These are phyloP conservation scores for Saraca asoca DNA, from an alignment of 331 rosid genomes.

Conservation along the genomic window DNA sequence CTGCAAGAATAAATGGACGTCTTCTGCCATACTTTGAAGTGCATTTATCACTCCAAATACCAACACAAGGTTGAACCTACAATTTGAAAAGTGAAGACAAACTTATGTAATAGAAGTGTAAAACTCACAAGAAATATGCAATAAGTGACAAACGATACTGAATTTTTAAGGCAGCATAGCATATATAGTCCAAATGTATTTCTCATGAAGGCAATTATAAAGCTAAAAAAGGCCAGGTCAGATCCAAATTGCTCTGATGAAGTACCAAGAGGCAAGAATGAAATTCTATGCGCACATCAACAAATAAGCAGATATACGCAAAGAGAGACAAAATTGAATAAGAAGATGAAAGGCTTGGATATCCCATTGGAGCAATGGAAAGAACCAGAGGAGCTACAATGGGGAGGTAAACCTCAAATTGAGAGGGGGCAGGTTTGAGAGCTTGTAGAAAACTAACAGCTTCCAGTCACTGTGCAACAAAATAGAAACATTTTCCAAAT, in stretches of 20 bases:
- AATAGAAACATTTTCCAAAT: too few relatives aligned
- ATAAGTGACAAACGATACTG: slow-evolving; percentile 17
- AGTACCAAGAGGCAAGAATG: slow-evolving; percentile 1
- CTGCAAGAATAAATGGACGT: slow-evolving; percentile 95
- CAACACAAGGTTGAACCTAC: slow-evolving; percentile 96
- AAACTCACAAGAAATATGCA: slow-evolving; percentile 4
- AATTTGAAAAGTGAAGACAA: slow-evolving; percentile 11
- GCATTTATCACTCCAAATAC: slow-evolving; percentile 98
- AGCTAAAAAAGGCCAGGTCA: background rate
- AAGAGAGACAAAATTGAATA: background rate
- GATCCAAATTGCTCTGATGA: background rate
- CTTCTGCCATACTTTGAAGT: slow-evolving; percentile 88
- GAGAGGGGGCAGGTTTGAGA: too few relatives aligned
- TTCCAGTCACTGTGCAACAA: too few relatives aligned
- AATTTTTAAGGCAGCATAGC: background rate
- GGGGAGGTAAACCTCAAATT: background rate
- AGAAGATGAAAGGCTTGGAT: background rate
- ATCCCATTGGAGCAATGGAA: slow-evolving; percentile 1
- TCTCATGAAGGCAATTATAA: background rate
- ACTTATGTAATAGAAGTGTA: background rate
- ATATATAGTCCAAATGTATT: background rate
- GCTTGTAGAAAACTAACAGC: too few relatives aligned
- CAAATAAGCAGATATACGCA: background rate
- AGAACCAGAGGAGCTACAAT: background rate
- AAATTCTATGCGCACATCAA: background rate